Evolutionary conservation across 116 monocot genomes (phyloP).

Genomic region (Zostera marina): DNA sequence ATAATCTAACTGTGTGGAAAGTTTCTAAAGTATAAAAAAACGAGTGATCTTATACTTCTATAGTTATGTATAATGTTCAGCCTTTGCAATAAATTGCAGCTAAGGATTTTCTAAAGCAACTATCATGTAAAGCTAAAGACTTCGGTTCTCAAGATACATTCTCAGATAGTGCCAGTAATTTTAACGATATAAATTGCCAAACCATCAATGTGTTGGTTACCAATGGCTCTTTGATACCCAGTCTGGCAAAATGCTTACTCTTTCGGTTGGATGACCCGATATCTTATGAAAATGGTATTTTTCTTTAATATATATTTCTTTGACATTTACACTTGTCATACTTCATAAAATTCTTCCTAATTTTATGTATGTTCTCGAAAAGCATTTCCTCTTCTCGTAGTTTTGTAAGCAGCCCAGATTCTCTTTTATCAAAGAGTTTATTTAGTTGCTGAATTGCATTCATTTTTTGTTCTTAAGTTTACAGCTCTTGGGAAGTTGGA

Average conservation of each 20-base stretch:
- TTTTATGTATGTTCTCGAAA: neutral
- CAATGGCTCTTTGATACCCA: constrained; percentile 18
- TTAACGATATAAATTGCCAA: neutral
- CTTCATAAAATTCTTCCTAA: neutral
- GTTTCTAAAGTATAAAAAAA: neutral
- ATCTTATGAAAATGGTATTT: constrained; percentile 14
- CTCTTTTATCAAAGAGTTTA: neutral
- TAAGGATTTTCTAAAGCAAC: constrained; percentile 5
- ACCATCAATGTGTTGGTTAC: constrained; percentile 20
- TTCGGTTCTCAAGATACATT: neutral
- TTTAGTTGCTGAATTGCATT: neutral
- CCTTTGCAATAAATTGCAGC: constrained; percentile 10
- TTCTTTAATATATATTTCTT: constrained; percentile 4
- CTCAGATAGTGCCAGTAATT: neutral
- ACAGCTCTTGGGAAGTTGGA: constrained; percentile 93
- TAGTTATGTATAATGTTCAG: neutral
- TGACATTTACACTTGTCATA: neutral
- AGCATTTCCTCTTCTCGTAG: neutral
- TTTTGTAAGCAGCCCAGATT: neutral
- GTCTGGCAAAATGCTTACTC: constrained; percentile 18
- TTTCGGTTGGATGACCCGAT: constrained; percentile 15
- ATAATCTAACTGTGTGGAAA: too few relatives aligned
- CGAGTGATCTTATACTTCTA: neutral
- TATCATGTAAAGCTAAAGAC: neutral
- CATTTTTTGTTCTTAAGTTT: constrained; percentile 29